Conservation (phyloP, 768 basidiomycete species). For the Tephrocybe sp. region DNA sequence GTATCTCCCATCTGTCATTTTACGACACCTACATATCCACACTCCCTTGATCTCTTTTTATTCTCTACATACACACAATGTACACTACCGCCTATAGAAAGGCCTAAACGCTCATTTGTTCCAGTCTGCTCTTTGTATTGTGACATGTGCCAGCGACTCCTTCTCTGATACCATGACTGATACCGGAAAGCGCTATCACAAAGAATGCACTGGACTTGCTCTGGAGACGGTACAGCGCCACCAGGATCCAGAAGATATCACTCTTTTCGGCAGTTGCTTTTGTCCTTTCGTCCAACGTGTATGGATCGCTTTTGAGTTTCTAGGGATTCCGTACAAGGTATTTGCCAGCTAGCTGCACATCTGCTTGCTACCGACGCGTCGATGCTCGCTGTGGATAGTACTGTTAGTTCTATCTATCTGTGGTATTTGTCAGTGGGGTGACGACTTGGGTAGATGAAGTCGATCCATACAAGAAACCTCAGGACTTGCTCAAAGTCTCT, state of each 20-base stretch:
- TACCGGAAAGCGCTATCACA: slow-evolving; percentile 34
- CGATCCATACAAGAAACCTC: slow-evolving; percentile 79
- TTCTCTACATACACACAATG: no score
- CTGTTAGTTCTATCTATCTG: background rate
- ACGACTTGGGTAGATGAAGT: slow-evolving; percentile 84
- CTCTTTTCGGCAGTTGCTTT: slow-evolving; percentile 70
- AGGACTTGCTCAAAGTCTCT: slow-evolving; percentile 75
- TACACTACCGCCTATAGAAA: no score
- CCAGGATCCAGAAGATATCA: slow-evolving; percentile 46
- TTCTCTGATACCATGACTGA: slow-evolving; percentile 9
- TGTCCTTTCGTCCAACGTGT: slow-evolving; percentile 83
- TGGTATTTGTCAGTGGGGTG: no score
- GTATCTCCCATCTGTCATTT: no score
- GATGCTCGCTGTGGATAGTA: background rate
- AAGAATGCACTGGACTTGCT: slow-evolving; percentile 44
- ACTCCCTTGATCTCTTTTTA: no score
- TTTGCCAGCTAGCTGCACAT: no score
- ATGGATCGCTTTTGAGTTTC: slow-evolving; percentile 72
- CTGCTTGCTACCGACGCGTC: background rate
- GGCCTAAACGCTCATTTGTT: no score
- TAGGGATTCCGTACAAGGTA: slow-evolving; percentile 70
- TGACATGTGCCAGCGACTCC: no score
- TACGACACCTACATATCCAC: no score
- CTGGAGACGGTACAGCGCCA: slow-evolving; percentile 56
- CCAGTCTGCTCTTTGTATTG: no score